These are phyloP conservation scores for Eutrema yunnanense DNA, from an alignment of 345 rosid genomes.

Conservation along the genomic window DNA sequence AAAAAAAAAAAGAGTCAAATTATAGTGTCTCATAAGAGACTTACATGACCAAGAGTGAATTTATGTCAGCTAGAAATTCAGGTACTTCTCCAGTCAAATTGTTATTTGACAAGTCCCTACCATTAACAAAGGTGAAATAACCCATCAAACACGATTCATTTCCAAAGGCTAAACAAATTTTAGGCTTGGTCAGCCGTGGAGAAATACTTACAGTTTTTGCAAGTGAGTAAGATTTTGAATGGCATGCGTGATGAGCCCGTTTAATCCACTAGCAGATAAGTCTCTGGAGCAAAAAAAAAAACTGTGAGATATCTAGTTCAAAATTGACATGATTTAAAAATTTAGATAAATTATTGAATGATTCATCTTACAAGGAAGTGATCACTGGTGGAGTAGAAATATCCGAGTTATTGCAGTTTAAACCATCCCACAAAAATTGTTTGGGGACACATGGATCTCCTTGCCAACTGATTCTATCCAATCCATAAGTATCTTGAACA, in stretches of 20 bases:
- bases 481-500: slow-evolving; percentile 28
- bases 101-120: slow-evolving; percentile 51
- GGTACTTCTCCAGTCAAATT: slow-evolving; percentile 45
- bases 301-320: background rate
- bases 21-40: slow-evolving; percentile 18
- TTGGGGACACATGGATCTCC: slow-evolving; percentile 55
- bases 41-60: slow-evolving; percentile 43
- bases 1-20: background rate
- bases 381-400: background rate
- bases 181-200: background rate
- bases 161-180: background rate
- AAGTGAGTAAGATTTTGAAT: slow-evolving; percentile 27
- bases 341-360: background rate
- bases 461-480: slow-evolving; percentile 39
- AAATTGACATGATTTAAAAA: background rate
- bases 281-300: slow-evolving; percentile 4
- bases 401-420: slow-evolving; percentile 28
- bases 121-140: background rate
- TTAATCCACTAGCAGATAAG: slow-evolving; percentile 37
- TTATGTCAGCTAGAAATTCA: slow-evolving; percentile 32
- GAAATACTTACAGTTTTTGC: slow-evolving; percentile 34
- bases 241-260: slow-evolving; percentile 20
- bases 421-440: slow-evolving; percentile 35
- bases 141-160: background rate
- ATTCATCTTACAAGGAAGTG: slow-evolving; percentile 8